Base-by-base conservation (phyloP, 164 flowering plant genomes). In the Piper betle region DNA sequence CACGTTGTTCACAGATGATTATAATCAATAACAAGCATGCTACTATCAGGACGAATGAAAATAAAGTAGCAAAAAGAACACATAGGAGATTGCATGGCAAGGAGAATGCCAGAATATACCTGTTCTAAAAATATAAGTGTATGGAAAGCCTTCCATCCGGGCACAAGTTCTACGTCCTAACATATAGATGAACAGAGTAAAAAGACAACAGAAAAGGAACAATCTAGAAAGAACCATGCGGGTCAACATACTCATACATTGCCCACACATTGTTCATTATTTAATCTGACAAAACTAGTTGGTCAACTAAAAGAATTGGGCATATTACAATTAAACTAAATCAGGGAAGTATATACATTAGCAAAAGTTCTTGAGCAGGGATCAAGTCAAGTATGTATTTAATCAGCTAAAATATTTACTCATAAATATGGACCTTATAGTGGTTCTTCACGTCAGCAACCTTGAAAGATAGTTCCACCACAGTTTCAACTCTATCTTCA, bases 141-240 rank as follows among this genome's bases (percentile, higher is more conserved):
- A 69, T 82, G 83, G 68, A 87, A 84, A 66, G 98, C 98, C 78
- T 87, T 92, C 98, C 98, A 92, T 46, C 80, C 77, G 17, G 91
- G 87, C 61, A 62, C 42, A 39, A 92, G 70, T 56, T 50, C 64
- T 64, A 93, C 88, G 72, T 80, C 89, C 98, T 58, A 58, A 39
- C 39, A 10, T 20, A 58, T 46, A 58, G 11, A 39, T 58, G 57
- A 62, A 68, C 18, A 19, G 11, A 58, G 37, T 16, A 46, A 46
- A 46, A 46, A 46, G 50, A 1, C 50, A 46, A 15, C 10, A 5
- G 12, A 46, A 6, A 46, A 46, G 15, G 50, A 10, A 9, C 50
- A 46, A 46, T 15, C 15, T 46, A 46, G 15, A 6, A 6, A 15
- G 50, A 46, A 46, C 6, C 50, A 46, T 3, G 50, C 12, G 0